Evolutionary conservation across 73 alveolate species (phyloP).

Genomic region (Stentor coeruleus): DNA sequence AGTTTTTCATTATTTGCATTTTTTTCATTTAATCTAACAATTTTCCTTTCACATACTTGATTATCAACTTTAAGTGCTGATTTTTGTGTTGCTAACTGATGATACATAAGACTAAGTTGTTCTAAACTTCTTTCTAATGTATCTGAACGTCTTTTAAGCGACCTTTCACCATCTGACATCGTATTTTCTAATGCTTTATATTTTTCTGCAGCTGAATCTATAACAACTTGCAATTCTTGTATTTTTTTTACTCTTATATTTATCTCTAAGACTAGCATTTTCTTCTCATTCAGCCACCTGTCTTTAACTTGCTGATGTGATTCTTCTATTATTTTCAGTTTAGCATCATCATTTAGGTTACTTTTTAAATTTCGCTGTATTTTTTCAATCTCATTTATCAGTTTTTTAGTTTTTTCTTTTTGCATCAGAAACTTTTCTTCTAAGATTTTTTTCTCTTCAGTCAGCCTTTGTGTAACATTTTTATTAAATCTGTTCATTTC

Average conservation of each 20-base stretch:
- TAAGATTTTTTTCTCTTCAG: neutral
- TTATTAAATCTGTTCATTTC: neutral
- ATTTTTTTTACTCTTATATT: neutral
- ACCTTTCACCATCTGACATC: neutral
- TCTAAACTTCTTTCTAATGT: conserved; percentile 63
- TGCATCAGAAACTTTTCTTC: neutral
- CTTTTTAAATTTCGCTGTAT: too few species aligned
- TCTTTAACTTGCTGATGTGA: neutral
- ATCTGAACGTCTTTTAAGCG: neutral
- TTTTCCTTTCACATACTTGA: conserved; percentile 59
- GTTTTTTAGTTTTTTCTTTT: neutral
- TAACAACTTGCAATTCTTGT: neutral
- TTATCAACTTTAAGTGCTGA: conserved; percentile 53
- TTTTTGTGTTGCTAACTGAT: conserved; percentile 62
- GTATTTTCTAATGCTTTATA: neutral
- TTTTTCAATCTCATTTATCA: neutral
- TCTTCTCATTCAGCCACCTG: neutral
- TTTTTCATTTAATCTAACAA: conserved; percentile 58
- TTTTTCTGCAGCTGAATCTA: neutral
- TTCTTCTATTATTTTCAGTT: neutral
- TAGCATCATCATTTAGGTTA: neutral
- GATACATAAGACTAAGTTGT: conserved; percentile 74
- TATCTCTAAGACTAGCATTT: neutral
- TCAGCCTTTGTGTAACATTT: neutral
- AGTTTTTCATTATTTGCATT: conserved; percentile 25